These are phyloP conservation scores for Calocybe gangraenosa DNA, from an alignment of 768 basidiomycete species.

Conservation along the genomic window DNA sequence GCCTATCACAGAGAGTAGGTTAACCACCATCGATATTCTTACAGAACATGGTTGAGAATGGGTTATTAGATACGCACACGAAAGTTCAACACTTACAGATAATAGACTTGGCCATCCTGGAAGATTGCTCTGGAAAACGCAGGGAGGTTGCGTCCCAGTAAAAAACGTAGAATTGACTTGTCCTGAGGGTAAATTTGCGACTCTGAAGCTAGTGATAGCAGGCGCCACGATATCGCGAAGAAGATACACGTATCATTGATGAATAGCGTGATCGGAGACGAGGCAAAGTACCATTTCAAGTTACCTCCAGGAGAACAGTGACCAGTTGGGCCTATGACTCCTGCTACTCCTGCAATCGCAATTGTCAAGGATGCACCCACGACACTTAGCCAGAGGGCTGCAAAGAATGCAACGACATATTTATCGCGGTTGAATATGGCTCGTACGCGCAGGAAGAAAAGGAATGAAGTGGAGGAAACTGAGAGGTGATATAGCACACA, in stretches of 20 bases:
- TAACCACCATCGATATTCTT: constrained; percentile 12
- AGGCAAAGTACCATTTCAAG: constrained; percentile 13
- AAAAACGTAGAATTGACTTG: constrained; percentile 4
- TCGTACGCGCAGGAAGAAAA: constrained; percentile 12
- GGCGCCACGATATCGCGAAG: constrained; percentile 26
- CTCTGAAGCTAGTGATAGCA: constrained; percentile 9
- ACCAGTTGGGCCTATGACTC: constrained; percentile 25
- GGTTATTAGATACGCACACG: background rate
- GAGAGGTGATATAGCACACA: constrained; percentile 5
- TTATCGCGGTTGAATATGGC: constrained; percentile 17
- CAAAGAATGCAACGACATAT: constrained; percentile 20
- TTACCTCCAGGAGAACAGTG: constrained; percentile 22
- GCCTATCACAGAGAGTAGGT: constrained; percentile 1
- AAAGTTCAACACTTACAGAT: constrained; percentile 22
- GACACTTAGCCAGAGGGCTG: constrained; percentile 22
- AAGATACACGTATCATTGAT: constrained; percentile 28
- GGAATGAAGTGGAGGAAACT: constrained; percentile 8
- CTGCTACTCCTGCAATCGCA: constrained; percentile 15
- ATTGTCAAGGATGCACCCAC: constrained; percentile 20
- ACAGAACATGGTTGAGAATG: background rate
- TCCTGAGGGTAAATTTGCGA: background rate
- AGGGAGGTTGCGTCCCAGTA: constrained; percentile 17
- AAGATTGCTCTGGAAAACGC: constrained; percentile 20
- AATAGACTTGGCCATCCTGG: constrained; percentile 27
- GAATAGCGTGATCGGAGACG: constrained; percentile 17